Base-by-base conservation (phyloP, 306 rosid genomes). In the Cicer cuneatum region DNA sequence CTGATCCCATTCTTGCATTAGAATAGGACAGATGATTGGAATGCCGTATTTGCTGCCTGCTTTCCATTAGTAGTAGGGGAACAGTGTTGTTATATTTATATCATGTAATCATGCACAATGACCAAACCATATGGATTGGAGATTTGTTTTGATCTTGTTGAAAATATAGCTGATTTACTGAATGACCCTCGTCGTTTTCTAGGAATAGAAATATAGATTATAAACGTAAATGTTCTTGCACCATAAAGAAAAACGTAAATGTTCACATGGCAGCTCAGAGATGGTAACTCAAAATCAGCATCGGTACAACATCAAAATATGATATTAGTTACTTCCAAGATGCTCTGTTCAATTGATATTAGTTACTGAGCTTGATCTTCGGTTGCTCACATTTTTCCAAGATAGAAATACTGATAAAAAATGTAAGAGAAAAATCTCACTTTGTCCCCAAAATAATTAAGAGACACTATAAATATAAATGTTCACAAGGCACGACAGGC, bases 31-130 rank as follows among this genome's bases (percentile, higher is more conserved):
- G 46, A 54, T 16, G 5, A 74, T 24, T 78, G 13, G 18, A 67
- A 38, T 67, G 14, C 72, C 38, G 51, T 47, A 69, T 66, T 54
- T 78, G 40, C 40, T 61, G 72, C 10, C n/a, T 60, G 37, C 56
- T 58, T 77, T 67, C 64, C 21, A 14, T 51, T 74, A 41, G 37
- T 9, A 19, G 19, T 8, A 68, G 29, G 51, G 12, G 45, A 61
- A 33, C 6, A 21, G 71, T 60, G 53, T 2, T 53, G 11, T 47
- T 47, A 37, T 10, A 7, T 12, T 37, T 35, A 59, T 80, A 59
- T 80, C 19, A 24, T 46, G 64, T 58, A 48, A 60, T 63, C 56
- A 24, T 54, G 41, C 54, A 29, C 13, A 21, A 16, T 19, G 54
- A 57, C 75, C 56, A 43, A 68, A 10, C 21, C 64, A 73, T n/a